Base-by-base conservation (phyloP, 768 basidiomycete genomes). In the Suillus alpinus region DNA sequence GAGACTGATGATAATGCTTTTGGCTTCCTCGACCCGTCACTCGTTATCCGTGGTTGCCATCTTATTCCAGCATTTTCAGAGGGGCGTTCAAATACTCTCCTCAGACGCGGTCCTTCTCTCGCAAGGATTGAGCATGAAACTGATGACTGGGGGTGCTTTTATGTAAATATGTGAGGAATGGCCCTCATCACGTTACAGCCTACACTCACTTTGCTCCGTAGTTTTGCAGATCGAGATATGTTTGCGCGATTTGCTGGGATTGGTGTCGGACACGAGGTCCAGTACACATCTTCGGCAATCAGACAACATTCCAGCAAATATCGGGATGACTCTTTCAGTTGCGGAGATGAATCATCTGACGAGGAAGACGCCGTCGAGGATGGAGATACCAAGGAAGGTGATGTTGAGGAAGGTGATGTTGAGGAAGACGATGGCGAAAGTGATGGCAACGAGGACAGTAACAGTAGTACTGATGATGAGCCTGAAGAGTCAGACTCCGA, bases 181-280 rank as follows among this genome's bases (percentile, higher is more conserved):
- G 26, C 8, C 41, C 6, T 23, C 36, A 44, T 32, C n/a, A 18
- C 12, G 6, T 29, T 18, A 26, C 12, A 57, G 9, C 23, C 26
- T 32, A n/a, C 23, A 10, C 41, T 29, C 52, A 26, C 50, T 53
- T 20, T 39, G 55, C n/a, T 32, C 1, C 3, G 1, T 43, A 80
- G 79, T 4, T 79, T 78, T 60, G 75, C 73, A 14, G 78, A 79
- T 59, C 67, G 75, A 10, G 78, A 80, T 46, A 80, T 76, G 76
- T 61, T 76, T 18, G 73, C 75, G 67, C 66, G 74, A 13, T 76
- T 66, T 58, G 56, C 62, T 20, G 73, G 71, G 2, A 60, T 68
- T 9, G 76, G 70, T 6, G 59, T 76, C 40, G 77, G 77, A 18
- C 73, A 76, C 36, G 31, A 29, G 26, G 26, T 31, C 23, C 37